Percentiles rank a stretch among this genome's conserved stretches.
Conservation (phyloP, 805 yeast species). For the Zygotorulaspora florentina region DNA sequence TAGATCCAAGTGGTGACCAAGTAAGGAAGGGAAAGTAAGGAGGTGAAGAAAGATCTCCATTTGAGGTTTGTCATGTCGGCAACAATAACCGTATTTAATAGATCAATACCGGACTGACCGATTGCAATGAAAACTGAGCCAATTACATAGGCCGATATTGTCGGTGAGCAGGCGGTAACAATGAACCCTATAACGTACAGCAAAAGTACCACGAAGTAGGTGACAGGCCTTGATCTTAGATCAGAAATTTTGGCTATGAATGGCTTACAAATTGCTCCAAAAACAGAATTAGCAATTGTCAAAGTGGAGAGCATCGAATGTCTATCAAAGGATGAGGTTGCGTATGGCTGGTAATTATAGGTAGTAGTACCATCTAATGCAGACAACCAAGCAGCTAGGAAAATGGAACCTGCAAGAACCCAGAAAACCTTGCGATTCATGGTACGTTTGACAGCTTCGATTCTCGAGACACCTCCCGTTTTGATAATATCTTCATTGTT, state of each 20-base stretch:
- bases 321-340: slow-evolving; percentile 38
- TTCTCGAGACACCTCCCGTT: slow-evolving; percentile 28
- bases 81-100: slow-evolving; percentile 34
- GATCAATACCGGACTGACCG: slow-evolving; percentile 38
- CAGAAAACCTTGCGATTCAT: slow-evolving; percentile 19
- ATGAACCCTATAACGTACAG: slow-evolving; percentile 37
- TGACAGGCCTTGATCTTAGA: slow-evolving; percentile 39
- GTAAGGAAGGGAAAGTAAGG: slow-evolving; percentile 39
- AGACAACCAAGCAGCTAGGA: slow-evolving; percentile 29
- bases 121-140: slow-evolving; percentile 38
- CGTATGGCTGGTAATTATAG: slow-evolving; percentile 36
- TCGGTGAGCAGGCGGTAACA: slow-evolving; percentile 36
- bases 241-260: slow-evolving; percentile 41
- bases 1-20: slow-evolving; percentile 42
- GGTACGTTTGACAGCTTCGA: slow-evolving; percentile 24
- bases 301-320: slow-evolving; percentile 41
- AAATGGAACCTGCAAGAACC: slow-evolving; percentile 22
- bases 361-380: slow-evolving; percentile 35
- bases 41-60: slow-evolving; percentile 37
- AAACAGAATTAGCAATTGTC: slow-evolving; percentile 39
- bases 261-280: slow-evolving; percentile 39
- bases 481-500: slow-evolving; percentile 9
- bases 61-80: slow-evolving; percentile 41
- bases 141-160: slow-evolving; percentile 36
- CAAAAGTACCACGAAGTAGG: slow-evolving; percentile 33